A percentile compares a stretch with the other conserved stretches of the same genome.
phyloP scores from a whole-genome alignment of 352 stramenopile species.

The Thalassiosira pacifica region DNA sequence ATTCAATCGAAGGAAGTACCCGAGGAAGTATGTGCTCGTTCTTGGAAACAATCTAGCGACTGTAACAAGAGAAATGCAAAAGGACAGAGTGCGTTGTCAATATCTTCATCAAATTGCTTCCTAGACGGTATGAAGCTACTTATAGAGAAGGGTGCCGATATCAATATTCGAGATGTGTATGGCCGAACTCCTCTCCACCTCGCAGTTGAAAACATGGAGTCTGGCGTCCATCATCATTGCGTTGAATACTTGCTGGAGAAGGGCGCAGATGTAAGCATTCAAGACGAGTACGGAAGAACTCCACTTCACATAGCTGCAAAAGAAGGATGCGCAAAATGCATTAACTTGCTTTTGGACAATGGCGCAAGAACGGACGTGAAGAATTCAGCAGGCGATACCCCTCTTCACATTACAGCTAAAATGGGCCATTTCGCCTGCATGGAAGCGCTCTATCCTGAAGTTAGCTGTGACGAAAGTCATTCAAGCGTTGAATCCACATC shows the following conservation, averaged over 20 bases:
- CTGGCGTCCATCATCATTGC: conserved; percentile 29
- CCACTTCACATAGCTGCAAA: conserved; percentile 76
- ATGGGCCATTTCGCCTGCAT: no score
- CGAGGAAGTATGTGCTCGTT: no score
- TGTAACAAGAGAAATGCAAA: no score
- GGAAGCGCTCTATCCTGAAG: no score
- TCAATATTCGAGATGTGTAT: conserved; percentile 42
- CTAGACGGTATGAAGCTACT: conserved; percentile 58
- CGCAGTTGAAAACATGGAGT: conserved; percentile 22
- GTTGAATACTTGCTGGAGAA: conserved; percentile 32
- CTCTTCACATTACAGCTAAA: no score
- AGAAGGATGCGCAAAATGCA: conserved; percentile 76
- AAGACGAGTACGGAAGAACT: conserved; percentile 64
- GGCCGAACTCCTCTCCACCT: conserved; percentile 40
- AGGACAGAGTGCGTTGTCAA: conserved; percentile 43
- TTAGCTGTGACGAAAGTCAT: conserved; percentile 27
- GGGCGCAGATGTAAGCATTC: conserved; percentile 44
- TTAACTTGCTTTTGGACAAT: conserved; percentile 65
- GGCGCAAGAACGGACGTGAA: conserved; percentile 58
- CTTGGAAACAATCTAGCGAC: conserved; percentile 5
- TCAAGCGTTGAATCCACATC: conserved; percentile 38
- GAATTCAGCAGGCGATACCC: conserved; percentile 30
- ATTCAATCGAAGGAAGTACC: no score
- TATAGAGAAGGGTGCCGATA: conserved; percentile 49
- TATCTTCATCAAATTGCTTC: conserved; percentile 49